Evolutionary conservation across 2,329 filamentous ascomycete species (phyloP).

Genomic region (Paraphaeosphaeria sporulosa): DNA sequence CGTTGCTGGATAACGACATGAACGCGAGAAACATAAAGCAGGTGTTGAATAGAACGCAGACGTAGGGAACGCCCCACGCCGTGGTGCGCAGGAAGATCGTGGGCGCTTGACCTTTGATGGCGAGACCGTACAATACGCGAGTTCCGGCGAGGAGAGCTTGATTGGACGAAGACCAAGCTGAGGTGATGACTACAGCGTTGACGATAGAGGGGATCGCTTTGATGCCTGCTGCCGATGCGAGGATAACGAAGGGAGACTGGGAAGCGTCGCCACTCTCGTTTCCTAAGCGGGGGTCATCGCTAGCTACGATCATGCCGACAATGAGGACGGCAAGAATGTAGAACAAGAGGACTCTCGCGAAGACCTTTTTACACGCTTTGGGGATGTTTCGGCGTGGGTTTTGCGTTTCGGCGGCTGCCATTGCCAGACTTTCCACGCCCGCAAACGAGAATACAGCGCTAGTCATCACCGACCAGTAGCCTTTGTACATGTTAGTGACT

Average conservation of each 20-base stretch:
- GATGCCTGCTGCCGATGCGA: conserved; percentile 71
- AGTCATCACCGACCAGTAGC: conserved; percentile 61
- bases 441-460: conserved; percentile 55
- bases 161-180: conserved; percentile 73
- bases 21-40: conserved; percentile 56
- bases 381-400: conserved; percentile 54
- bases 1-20: conserved; percentile 54
- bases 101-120: conserved; percentile 60
- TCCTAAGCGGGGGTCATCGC: conserved; percentile 58
- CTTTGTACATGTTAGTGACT: conserved; percentile 28
- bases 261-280: conserved; percentile 50
- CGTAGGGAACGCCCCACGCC: conserved; percentile 50
- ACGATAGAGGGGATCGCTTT: conserved; percentile 72
- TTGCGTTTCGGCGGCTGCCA: conserved; percentile 40
- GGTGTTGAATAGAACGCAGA: conserved; percentile 42
- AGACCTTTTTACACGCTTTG: conserved; percentile 60
- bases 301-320: conserved; percentile 65
- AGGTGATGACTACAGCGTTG: conserved; percentile 77
- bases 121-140: conserved; percentile 56
- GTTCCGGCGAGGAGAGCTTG: conserved; percentile 64
- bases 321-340: conserved; percentile 60
- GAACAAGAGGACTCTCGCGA: conserved; percentile 62
- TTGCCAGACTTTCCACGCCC: conserved; percentile 37
- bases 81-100: conserved; percentile 56
- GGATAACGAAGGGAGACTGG: conserved; percentile 62